phyloP scores from a whole-genome alignment of 2,329 filamentous ascomycete species.

The Alternaria sp. region DNA sequence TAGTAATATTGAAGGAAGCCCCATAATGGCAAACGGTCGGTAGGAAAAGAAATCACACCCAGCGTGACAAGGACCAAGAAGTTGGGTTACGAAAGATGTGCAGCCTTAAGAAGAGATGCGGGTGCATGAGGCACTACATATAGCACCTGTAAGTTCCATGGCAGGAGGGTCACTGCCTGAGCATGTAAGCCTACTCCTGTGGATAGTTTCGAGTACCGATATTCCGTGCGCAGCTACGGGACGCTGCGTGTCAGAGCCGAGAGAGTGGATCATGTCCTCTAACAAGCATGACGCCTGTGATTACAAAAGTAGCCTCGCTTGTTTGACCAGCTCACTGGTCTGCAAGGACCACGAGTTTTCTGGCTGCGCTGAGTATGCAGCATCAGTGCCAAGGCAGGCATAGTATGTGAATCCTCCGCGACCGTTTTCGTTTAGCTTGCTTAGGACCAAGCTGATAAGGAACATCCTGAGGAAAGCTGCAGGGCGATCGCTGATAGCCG shows the following conservation, averaged over 20 bases:
- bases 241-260: conserved; percentile 27
- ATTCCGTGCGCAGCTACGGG: conserved; percentile 21
- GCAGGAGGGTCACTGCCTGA: conserved; percentile 23
- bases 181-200: conserved; percentile 20
- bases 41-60: conserved; percentile 2
- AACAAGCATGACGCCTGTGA: conserved; percentile 11
- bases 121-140: conserved; percentile 35
- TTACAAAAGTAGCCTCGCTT: conserved; percentile 18
- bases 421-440: conserved; percentile 7
- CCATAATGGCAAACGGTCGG: conserved; percentile 34
- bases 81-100: conserved; percentile 13
- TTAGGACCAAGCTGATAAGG: conserved; percentile 2
- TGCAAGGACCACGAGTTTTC: conserved; percentile 3
- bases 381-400: conserved; percentile 4
- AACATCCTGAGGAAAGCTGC: not conserved
- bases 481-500: conserved; percentile 1
- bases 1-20: conserved; percentile 35
- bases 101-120: conserved; percentile 11
- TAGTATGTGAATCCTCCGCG: conserved; percentile 21
- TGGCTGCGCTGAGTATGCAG: conserved; percentile 12
- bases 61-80: conserved; percentile 11
- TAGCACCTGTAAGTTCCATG: conserved; percentile 26
- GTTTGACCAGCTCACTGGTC: conserved; percentile 18
- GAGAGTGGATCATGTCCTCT: conserved; percentile 23
- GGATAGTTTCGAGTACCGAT: conserved; percentile 31